These are phyloP conservation scores for Polyplosphaeria fusca DNA, from an alignment of 495 filamentous ascomycete species.

Conservation along the genomic window DNA sequence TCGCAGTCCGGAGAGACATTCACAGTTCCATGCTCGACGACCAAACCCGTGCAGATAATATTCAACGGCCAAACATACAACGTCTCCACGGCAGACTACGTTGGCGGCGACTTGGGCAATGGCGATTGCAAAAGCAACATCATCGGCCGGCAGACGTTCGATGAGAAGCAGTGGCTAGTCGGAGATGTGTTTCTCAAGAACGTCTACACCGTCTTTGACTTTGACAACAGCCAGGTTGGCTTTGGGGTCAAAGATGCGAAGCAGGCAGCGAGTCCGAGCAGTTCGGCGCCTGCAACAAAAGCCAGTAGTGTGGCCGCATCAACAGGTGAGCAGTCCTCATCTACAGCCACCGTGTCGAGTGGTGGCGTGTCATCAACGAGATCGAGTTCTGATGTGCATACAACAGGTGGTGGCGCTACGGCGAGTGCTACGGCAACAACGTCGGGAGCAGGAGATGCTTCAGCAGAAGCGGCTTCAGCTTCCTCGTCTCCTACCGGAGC, in stretches of 20 bases:
- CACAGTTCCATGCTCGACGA: conserved; percentile 67
- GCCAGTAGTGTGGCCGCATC: neutral
- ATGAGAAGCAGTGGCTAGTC: conserved; percentile 62
- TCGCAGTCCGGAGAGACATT: conserved; percentile 54
- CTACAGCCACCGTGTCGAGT: neutral
- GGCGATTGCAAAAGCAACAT: conserved; percentile 64
- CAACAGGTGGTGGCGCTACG: neutral
- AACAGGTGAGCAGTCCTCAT: conserved; percentile 4
- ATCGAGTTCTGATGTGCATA: neutral
- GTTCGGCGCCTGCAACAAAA: neutral
- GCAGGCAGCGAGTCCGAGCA: neutral
- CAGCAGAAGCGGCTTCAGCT: neutral
- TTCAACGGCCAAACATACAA: conserved; percentile 60
- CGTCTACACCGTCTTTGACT: conserved; percentile 83
- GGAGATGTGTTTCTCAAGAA: conserved; percentile 87
- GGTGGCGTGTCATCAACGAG: neutral
- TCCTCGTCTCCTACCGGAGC: neutral
- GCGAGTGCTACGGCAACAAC: neutral
- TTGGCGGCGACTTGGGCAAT: conserved; percentile 47
- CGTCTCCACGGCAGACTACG: conserved; percentile 66
- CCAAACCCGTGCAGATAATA: conserved; percentile 49
- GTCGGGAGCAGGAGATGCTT: neutral
- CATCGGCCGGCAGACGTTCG: conserved; percentile 46
- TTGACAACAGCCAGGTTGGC: conserved; percentile 40
- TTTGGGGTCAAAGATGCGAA: conserved; percentile 24